Conservation (phyloP, 139 green algal species). For the Picochlorum sp. region DNA sequence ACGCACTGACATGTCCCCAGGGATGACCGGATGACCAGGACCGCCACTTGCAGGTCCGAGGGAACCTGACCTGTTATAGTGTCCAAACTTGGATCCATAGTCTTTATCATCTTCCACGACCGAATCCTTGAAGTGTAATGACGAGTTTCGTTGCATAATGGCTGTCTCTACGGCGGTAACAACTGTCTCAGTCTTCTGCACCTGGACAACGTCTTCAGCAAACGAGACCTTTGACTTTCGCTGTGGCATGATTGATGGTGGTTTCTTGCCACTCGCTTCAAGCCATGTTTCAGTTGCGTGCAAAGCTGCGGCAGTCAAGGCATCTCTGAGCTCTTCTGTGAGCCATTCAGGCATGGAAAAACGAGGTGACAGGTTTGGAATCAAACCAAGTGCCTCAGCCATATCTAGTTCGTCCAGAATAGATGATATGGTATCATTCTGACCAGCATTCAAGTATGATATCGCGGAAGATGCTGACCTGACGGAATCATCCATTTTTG, state of each 20-base stretch:
- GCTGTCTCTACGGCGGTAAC: not conserved
- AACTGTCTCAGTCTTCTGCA: not conserved
- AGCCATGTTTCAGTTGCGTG: not conserved
- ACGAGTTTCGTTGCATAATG: conserved; percentile 12
- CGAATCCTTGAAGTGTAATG: conserved; percentile 14
- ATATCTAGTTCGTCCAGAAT: not conserved
- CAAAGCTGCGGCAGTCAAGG: not conserved
- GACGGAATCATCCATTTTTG: not conserved
- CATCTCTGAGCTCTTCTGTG: not conserved
- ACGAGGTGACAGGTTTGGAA: not conserved
- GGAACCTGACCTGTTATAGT: conserved; percentile 21
- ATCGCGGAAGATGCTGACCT: not conserved
- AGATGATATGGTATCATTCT: not conserved
- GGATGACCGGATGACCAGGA: not conserved
- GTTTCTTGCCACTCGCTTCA: conserved; percentile 3
- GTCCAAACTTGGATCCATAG: conserved; percentile 27
- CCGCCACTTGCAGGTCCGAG: not conserved
- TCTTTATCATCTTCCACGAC: conserved; percentile 10
- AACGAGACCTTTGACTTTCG: conserved; percentile 10
- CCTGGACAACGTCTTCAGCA: not conserved
- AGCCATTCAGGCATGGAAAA: not conserved
- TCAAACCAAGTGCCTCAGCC: not conserved
- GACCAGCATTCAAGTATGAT: not conserved
- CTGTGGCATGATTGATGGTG: conserved; percentile 7
- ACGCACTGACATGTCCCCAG: conserved; percentile 4